Conservation (phyloP, 1,284 basidiomycete genomes). For the Ceratobasidium sp. region DNA sequence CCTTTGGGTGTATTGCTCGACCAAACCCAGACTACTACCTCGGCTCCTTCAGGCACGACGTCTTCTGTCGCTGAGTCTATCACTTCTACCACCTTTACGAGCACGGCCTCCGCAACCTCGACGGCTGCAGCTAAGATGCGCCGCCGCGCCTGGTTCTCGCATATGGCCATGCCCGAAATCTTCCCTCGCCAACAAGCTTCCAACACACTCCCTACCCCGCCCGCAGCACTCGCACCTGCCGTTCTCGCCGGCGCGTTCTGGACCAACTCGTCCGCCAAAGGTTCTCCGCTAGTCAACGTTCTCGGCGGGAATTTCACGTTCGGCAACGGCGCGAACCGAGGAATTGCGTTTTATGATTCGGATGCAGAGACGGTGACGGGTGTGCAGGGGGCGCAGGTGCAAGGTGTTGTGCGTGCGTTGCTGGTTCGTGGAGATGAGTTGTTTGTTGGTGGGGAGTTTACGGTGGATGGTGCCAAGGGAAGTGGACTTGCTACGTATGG, state of each 20-base stretch:
- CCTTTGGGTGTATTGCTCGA: conserved; percentile 71
- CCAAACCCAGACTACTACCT: conserved; percentile 53
- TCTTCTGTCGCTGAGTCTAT: conserved; percentile 52
- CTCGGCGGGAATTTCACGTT: conserved; percentile 93
- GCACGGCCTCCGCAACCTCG: not conserved
- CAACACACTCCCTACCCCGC: conserved; percentile 67
- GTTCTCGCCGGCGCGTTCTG: conserved; percentile 91
- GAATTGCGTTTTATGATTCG: conserved; percentile 82
- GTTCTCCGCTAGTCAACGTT: conserved; percentile 72
- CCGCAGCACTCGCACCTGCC: conserved; percentile 77
- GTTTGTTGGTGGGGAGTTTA: conserved; percentile 87
- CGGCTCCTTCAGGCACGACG: conserved; percentile 48
- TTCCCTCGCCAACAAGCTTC: conserved; percentile 68
- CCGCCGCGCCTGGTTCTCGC: conserved; percentile 67
- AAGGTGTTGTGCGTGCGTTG: conserved; percentile 80
- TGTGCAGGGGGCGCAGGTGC: conserved; percentile 71
- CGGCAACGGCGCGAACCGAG: conserved; percentile 63
- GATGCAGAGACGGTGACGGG: conserved; percentile 65
- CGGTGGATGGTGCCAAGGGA: conserved; percentile 66
- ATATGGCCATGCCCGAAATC: conserved; percentile 63
- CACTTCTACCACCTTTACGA: conserved; percentile 49
- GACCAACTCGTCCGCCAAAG: conserved; percentile 77
- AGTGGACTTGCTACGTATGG: conserved; percentile 85
- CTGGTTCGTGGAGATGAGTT: conserved; percentile 74
- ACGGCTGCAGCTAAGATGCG: conserved; percentile 51